Conservation (phyloP, 192 early-diverging fungal genomes). For the Coemansia erecta region DNA sequence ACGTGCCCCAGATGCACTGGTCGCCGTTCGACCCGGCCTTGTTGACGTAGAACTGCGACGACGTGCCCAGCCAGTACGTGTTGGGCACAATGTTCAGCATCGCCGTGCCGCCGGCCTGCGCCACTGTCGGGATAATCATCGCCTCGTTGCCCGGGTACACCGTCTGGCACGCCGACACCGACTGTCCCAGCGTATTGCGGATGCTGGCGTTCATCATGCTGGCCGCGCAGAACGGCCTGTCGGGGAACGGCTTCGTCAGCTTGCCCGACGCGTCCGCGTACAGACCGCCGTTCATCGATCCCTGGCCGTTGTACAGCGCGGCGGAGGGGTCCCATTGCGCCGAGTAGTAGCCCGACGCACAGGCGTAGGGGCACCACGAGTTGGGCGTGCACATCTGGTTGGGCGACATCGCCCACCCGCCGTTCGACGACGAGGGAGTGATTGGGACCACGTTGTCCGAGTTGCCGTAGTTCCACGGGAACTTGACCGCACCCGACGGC, state of each 20-base stretch:
- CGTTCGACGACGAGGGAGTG: slow-evolving; percentile 27
- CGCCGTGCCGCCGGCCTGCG: slow-evolving; percentile 13
- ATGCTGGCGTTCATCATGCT: slow-evolving; percentile 39
- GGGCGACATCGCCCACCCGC: slow-evolving; percentile 54
- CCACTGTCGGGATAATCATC: slow-evolving; percentile 53
- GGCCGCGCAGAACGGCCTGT: slow-evolving; percentile 29
- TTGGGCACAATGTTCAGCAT: slow-evolving; percentile 41
- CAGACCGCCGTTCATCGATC: slow-evolving; percentile 52
- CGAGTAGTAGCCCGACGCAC: slow-evolving; percentile 43
- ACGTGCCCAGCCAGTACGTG: slow-evolving; percentile 50
- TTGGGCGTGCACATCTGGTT: slow-evolving; percentile 36
- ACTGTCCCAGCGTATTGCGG: slow-evolving; percentile 31
- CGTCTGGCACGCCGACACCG: slow-evolving; percentile 52
- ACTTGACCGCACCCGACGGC: slow-evolving; percentile 28
- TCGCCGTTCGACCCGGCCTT: slow-evolving; percentile 29
- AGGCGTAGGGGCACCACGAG: slow-evolving; percentile 50
- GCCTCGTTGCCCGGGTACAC: slow-evolving; percentile 53
- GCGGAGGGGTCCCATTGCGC: slow-evolving; percentile 47
- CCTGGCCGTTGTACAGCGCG: slow-evolving; percentile 26
- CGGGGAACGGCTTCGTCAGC: slow-evolving; percentile 36
- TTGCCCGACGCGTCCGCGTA: slow-evolving; percentile 25
- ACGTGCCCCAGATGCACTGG: slow-evolving; percentile 47
- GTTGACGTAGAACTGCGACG: slow-evolving; percentile 53
- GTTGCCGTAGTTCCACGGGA: slow-evolving; percentile 50
- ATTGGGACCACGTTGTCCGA: slow-evolving; percentile 40